A percentile compares a stretch with the other conserved stretches of the same genome.
Conservation (phyloP, 345 rosid species). For the Excoecaria cochinchinensis region DNA sequence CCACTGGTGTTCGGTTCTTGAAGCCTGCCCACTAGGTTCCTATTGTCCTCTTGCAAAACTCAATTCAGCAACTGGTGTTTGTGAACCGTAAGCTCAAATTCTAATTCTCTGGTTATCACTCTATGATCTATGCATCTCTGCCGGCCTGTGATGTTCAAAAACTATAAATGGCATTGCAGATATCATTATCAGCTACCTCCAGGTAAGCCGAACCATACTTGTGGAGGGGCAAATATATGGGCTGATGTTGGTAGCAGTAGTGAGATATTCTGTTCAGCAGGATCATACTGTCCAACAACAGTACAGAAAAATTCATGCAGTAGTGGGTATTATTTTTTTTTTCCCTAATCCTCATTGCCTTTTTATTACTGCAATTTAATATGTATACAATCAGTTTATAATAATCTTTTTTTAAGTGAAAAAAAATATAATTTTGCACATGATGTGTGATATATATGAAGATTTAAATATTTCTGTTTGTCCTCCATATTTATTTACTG, state of each 20-base stretch:
- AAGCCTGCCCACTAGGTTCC: constrained; percentile 76
- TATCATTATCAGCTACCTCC: constrained; percentile 78
- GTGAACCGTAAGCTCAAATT: constrained; percentile 62
- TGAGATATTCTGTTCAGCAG: constrained; percentile 82
- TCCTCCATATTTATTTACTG: constrained; percentile 18
- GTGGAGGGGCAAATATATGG: constrained; percentile 97
- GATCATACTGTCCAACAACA: constrained; percentile 83
- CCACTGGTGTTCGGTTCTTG: constrained; percentile 17
- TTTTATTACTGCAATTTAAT: background rate
- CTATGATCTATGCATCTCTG: background rate
- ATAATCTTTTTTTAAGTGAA: background rate
- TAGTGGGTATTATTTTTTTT: constrained; percentile 68
- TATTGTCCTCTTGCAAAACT: constrained; percentile 58
- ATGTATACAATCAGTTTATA: background rate
- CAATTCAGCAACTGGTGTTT: constrained; percentile 46
- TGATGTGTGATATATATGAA: constrained; percentile 1
- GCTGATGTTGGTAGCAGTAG: constrained; percentile 62
- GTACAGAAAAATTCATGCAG: constrained; percentile 57
- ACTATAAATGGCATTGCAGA: constrained; percentile 38
- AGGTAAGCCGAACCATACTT: constrained; percentile 68
- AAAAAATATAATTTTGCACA: background rate
- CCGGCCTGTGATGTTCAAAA: constrained; percentile 4
- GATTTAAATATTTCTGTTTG: constrained; percentile 8
- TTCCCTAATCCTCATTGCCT: background rate
- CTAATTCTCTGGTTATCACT: constrained; percentile 6